These are phyloP conservation scores for Trypethelium eluteriae DNA, from an alignment of 495 filamentous ascomycete species.

Conservation along the genomic window DNA sequence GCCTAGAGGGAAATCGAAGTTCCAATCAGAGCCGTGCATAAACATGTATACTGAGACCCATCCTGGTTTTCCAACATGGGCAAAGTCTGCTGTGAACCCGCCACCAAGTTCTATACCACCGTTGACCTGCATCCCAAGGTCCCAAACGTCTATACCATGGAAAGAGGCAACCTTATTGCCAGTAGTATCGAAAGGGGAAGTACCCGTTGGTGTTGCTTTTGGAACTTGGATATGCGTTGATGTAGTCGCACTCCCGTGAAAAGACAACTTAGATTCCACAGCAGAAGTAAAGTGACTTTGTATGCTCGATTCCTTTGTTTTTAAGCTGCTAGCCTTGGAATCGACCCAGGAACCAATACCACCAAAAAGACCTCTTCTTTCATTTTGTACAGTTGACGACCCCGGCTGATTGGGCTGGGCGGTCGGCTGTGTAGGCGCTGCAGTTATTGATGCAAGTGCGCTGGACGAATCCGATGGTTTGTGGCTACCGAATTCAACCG, in stretches of 20 bases:
- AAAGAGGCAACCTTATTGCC: neutral
- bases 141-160: neutral
- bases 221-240: neutral
- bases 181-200: neutral
- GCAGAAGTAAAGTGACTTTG: no score
- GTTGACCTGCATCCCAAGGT: neutral
- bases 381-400: neutral
- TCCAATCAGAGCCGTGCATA: neutral
- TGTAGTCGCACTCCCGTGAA: neutral
- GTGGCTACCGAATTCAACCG: neutral
- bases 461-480: neutral
- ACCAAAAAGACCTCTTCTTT: neutral
- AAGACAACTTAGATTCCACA: neutral
- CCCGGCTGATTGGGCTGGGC: neutral
- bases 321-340: neutral
- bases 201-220: neutral
- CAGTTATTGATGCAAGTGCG: neutral
- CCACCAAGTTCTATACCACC: neutral
- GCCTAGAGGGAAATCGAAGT: conserved; percentile 2
- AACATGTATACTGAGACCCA: neutral
- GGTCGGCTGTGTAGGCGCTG: neutral
- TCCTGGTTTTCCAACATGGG: neutral
- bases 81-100: neutral
- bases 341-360: no score
- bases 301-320: neutral